These are phyloP conservation scores for Albophoma yamanashiensis DNA, from an alignment of 2,329 filamentous ascomycete genomes.

Conservation along the genomic window DNA sequence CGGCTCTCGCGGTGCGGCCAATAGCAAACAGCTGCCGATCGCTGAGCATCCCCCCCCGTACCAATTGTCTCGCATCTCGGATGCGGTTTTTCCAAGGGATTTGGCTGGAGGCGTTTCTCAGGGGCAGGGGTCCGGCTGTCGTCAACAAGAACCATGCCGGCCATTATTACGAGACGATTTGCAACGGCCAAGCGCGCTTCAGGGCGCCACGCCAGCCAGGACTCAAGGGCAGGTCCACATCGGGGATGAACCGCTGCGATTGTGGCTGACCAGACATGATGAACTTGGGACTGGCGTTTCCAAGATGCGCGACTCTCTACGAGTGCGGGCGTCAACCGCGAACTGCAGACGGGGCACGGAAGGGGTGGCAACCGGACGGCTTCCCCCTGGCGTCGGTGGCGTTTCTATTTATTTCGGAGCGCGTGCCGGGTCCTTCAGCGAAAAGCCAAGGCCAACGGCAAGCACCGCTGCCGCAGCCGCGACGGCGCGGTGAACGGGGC, in stretches of 20 bases:
- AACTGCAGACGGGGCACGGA: neutral
- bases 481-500: neutral
- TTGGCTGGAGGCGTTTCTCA: neutral
- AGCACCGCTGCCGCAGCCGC: neutral
- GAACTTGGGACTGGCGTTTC: neutral
- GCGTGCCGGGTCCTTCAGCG: neutral
- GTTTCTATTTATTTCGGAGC: neutral
- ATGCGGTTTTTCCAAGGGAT: neutral
- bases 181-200: neutral
- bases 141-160: neutral
- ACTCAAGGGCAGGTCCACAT: neutral
- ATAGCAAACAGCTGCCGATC: neutral
- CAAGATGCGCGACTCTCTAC: neutral
- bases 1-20: neutral
- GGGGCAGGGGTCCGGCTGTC: neutral
- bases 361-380: neutral
- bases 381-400: neutral
- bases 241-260: neutral
- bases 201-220: neutral
- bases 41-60: neutral
- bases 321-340: neutral
- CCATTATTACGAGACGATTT: neutral
- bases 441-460: neutral
- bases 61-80: neutral
- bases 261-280: neutral